phyloP scores from a whole-genome alignment of 2,329 filamentous ascomycete genomes.

The Trichoderma arundinaceum region DNA sequence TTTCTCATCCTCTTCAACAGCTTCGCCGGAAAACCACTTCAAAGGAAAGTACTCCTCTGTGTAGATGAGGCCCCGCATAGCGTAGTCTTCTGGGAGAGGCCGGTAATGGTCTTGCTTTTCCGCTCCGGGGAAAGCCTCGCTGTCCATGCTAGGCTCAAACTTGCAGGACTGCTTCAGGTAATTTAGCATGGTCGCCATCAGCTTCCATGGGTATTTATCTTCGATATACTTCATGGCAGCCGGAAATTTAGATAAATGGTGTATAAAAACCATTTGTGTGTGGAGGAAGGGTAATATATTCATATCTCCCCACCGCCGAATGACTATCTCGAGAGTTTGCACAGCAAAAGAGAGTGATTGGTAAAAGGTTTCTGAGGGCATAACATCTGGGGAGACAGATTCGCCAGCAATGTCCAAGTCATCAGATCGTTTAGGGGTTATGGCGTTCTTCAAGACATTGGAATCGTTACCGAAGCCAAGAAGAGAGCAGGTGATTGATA shows the following conservation, averaged over 20 bases:
- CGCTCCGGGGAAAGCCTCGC: constrained; percentile 54
- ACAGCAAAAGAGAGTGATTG: constrained; percentile 50
- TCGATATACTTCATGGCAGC: constrained; percentile 53
- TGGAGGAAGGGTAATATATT: constrained; percentile 69
- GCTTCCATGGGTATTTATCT: constrained; percentile 58
- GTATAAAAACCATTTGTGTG: constrained; percentile 64
- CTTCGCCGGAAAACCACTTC: constrained; percentile 62
- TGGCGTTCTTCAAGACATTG: constrained; percentile 53
- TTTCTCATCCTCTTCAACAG: constrained; percentile 71
- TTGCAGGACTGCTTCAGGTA: constrained; percentile 39
- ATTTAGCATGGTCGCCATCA: constrained; percentile 49
- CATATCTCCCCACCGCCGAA: constrained; percentile 59
- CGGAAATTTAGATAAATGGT: constrained; percentile 50
- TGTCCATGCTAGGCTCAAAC: constrained; percentile 47
- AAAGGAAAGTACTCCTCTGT: constrained; percentile 62
- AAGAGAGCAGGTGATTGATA: constrained; percentile 42
- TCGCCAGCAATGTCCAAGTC: constrained; percentile 34
- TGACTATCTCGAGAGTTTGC: constrained; percentile 53
- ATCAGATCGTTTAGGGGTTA: constrained; percentile 39
- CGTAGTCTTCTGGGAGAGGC: constrained; percentile 72
- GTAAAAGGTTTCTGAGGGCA: constrained; percentile 40
- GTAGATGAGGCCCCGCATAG: constrained; percentile 68
- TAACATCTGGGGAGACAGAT: constrained; percentile 34
- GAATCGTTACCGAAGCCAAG: constrained; percentile 47
- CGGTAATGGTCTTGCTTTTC: constrained; percentile 51